Evolutionary conservation across 345 rosid genomes (phyloP).

Genomic region (Lumnitzera littorea): DNA sequence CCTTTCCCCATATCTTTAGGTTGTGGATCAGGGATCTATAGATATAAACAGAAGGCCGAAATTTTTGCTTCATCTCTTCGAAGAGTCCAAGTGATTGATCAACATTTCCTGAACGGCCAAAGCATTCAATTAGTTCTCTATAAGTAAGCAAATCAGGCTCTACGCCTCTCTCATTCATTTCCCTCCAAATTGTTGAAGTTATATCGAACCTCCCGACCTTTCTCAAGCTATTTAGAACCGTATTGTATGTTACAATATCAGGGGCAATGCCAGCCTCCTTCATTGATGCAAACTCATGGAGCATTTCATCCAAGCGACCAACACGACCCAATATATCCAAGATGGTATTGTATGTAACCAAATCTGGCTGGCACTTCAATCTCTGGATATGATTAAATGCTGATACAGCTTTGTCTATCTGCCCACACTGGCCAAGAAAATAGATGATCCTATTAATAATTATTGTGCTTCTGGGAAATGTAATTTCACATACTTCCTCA

Average conservation of each 20-base stretch:
- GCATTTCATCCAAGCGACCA: conserved; percentile 57
- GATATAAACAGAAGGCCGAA: conserved; percentile 57
- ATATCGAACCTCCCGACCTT: conserved; percentile 65
- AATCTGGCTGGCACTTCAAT: conserved; percentile 49
- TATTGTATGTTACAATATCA: conserved; percentile 68
- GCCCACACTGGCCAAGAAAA: conserved; percentile 64
- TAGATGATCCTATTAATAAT: conserved; percentile 54
- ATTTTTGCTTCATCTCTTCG: conserved; percentile 57
- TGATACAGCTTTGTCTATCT: conserved; percentile 49
- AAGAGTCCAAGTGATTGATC: conserved; percentile 59
- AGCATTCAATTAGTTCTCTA: conserved; percentile 61
- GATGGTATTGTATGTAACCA: conserved; percentile 62
- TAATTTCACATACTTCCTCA: conserved; percentile 34
- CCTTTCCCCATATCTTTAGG: conserved; percentile 43
- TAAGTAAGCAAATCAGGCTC: conserved; percentile 77
- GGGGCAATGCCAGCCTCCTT: conserved; percentile 49
- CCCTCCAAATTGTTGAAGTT: conserved; percentile 41
- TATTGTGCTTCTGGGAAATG: conserved; percentile 28
- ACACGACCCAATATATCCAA: conserved; percentile 59
- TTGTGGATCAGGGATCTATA: conserved; percentile 44
- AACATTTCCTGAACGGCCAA: conserved; percentile 65
- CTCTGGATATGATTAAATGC: conserved; percentile 42
- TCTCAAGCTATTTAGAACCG: conserved; percentile 52
- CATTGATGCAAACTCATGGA: conserved; percentile 41
- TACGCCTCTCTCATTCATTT: conserved; percentile 51